phyloP scores from a whole-genome alignment of 257 asterid genomes.

The Solanum tarapatanum region DNA sequence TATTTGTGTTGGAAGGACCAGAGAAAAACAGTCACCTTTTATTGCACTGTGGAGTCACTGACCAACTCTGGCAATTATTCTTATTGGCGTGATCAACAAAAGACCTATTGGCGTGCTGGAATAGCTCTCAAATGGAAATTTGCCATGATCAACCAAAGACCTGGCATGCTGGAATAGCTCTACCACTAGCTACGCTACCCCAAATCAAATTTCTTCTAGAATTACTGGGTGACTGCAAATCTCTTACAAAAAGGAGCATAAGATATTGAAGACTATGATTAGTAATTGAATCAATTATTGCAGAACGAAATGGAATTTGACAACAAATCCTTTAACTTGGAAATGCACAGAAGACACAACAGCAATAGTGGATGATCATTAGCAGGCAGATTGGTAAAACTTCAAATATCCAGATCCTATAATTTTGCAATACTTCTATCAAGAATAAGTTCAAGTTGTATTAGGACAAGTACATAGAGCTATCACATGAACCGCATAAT shows the following conservation, averaged over 20 bases:
- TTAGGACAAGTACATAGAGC: background rate
- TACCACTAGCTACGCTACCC: background rate
- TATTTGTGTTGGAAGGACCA: background rate
- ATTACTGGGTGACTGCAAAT: background rate
- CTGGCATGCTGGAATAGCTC: background rate
- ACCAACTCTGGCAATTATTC: background rate
- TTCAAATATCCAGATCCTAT: background rate
- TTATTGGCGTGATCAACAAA: background rate
- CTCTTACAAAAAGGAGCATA: background rate
- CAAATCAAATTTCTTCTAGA: background rate
- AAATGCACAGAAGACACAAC: background rate
- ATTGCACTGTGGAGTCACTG: background rate
- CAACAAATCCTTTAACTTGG: background rate
- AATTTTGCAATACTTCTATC: background rate
- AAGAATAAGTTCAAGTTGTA: background rate
- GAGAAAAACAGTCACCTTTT: background rate
- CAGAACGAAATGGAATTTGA: background rate
- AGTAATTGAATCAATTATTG: background rate
- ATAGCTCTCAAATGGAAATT: background rate
- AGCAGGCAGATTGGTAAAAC: background rate
- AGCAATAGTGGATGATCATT: background rate
- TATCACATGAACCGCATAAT: background rate
- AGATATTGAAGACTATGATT: background rate
- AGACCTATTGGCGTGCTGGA: background rate
- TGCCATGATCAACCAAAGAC: background rate